A percentile compares a stretch with the other conserved stretches of the same genome.
These are phyloP conservation scores for Amanita fuliginea DNA, from an alignment of 768 basidiomycete species.

Conservation along the genomic window DNA sequence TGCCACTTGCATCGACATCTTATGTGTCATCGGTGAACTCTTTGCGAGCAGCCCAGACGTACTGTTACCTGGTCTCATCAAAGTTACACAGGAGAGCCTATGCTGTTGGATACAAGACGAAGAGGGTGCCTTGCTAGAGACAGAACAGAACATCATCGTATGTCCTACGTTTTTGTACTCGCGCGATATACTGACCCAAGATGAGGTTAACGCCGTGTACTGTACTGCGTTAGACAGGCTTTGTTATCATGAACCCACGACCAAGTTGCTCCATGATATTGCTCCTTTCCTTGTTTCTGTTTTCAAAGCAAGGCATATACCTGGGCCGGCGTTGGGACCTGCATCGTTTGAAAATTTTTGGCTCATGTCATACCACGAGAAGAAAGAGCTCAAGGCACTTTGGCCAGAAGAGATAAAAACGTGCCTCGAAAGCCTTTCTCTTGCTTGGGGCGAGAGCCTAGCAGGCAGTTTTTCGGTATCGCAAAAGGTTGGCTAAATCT, in stretches of 20 bases:
- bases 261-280: conserved; percentile 26
- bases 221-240: conserved; percentile 30
- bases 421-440: conserved; percentile 34
- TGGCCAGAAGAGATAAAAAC: conserved; percentile 33
- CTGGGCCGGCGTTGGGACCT: conserved; percentile 36
- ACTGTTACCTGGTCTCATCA: conserved; percentile 24
- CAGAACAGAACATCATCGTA: conserved; percentile 40
- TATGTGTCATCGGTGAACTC: conserved; percentile 18
- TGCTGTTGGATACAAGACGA: conserved; percentile 45
- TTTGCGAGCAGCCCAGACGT: conserved; percentile 17
- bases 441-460: conserved; percentile 16
- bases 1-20: conserved; percentile 18
- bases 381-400: conserved; percentile 19
- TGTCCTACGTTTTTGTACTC: conserved; percentile 11
- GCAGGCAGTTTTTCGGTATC: background rate
- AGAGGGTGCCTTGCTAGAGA: conserved; percentile 22
- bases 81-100: conserved; percentile 25
- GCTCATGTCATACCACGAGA: conserved; percentile 42
- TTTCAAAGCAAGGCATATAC: conserved; percentile 31
- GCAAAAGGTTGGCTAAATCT: background rate
- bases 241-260: conserved; percentile 24
- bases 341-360: conserved; percentile 47
- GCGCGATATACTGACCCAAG: background rate
- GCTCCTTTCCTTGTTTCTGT: conserved; percentile 39
- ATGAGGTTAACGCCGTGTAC: conserved; percentile 31